These are phyloP conservation scores for Calocybe cyanea DNA, from an alignment of 768 basidiomycete genomes.

Conservation along the genomic window DNA sequence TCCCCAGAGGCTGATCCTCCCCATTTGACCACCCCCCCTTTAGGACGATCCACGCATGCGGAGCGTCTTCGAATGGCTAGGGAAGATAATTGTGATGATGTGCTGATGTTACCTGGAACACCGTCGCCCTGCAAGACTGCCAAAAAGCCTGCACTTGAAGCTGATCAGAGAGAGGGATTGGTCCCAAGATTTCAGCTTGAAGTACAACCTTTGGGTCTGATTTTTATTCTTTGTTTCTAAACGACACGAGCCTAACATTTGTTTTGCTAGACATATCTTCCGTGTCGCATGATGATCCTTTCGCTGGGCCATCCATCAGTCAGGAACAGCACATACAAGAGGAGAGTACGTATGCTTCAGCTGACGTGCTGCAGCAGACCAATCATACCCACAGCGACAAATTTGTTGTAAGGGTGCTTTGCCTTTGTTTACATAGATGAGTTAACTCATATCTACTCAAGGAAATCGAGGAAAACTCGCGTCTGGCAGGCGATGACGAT, in stretches of 20 bases:
- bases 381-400: too few relatives aligned
- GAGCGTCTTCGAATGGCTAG: slow-evolving; percentile 27
- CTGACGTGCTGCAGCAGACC: too few relatives aligned
- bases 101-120: slow-evolving; percentile 28
- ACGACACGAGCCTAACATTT: background rate
- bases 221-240: background rate
- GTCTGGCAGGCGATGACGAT: too few relatives aligned
- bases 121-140: slow-evolving; percentile 34
- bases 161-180: slow-evolving; percentile 21
- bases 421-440: too few relatives aligned
- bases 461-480: too few relatives aligned
- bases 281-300: slow-evolving; percentile 8
- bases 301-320: background rate
- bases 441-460: too few relatives aligned
- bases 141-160: slow-evolving; percentile 5
- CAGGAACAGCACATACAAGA: background rate
- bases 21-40: slow-evolving; percentile 28
- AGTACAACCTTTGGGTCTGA: slow-evolving; percentile 15
- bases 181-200: slow-evolving; percentile 30
- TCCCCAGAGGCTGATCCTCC: slow-evolving; percentile 1
- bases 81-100: slow-evolving; percentile 26
- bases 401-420: too few relatives aligned
- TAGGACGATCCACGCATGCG: slow-evolving; percentile 31
- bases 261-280: too few relatives aligned
- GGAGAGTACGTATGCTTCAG: too few relatives aligned